Conservation (phyloP, 192 early-diverging fungal genomes). For the Coemansia biformis region DNA sequence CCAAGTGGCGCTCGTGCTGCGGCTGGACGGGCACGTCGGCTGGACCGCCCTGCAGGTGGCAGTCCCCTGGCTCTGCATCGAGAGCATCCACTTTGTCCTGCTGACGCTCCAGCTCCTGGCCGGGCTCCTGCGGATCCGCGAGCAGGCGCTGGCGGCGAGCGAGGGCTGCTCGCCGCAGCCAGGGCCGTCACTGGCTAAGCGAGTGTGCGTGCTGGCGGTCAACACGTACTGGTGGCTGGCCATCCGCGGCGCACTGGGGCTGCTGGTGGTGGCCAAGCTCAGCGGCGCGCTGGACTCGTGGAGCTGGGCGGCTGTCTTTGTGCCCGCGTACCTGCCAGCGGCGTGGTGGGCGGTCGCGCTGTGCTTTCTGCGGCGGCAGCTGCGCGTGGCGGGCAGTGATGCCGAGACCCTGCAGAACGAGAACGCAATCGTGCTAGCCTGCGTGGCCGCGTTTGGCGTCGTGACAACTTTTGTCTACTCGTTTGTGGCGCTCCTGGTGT, state of each 20-base stretch:
- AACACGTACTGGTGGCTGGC: conserved; percentile 62
- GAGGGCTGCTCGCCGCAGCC: no score
- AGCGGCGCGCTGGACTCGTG: conserved; percentile 47
- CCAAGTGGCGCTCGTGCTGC: conserved; percentile 70
- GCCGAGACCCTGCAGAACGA: conserved; percentile 34
- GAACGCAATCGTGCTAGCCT: conserved; percentile 29
- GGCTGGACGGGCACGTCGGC: conserved; percentile 58
- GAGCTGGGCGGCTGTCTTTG: conserved; percentile 65
- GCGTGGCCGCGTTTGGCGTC: conserved; percentile 48
- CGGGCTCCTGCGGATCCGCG: conserved; percentile 9
- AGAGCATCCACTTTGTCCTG: conserved; percentile 60
- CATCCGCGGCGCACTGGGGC: conserved; percentile 60
- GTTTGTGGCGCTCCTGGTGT: conserved; percentile 53
- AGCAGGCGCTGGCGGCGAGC: not conserved
- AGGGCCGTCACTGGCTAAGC: conserved; percentile 10
- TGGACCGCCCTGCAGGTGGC: conserved; percentile 68
- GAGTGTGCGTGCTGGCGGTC: conserved; percentile 27
- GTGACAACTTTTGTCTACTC: conserved; percentile 48
- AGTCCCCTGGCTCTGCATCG: conserved; percentile 78
- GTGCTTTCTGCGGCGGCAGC: conserved; percentile 33
- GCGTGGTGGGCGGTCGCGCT: conserved; percentile 55
- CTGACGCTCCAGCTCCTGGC: conserved; percentile 22
- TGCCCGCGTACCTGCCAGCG: conserved; percentile 60
- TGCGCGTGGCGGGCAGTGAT: conserved; percentile 36
- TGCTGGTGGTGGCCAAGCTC: conserved; percentile 64